These are phyloP conservation scores for Neoboletus magnificus DNA, from an alignment of 768 basidiomycete species.

Conservation along the genomic window DNA sequence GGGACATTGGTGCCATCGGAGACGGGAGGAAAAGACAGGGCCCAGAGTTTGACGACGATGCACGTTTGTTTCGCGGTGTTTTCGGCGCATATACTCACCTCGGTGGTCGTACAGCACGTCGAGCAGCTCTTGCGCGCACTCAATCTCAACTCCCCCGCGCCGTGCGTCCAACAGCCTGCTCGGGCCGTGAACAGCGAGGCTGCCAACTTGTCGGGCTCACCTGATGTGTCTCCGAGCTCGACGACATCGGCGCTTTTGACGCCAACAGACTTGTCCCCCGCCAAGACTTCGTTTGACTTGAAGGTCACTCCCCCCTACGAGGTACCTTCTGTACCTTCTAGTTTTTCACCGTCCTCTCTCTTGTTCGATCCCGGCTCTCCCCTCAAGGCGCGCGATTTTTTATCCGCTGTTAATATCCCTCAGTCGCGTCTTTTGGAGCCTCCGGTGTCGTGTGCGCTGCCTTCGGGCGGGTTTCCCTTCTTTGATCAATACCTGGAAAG, in stretches of 20 bases:
- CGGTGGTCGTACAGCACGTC: slow-evolving; percentile 52
- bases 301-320: slow-evolving; percentile 57
- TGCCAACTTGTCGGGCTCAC: slow-evolving; percentile 43
- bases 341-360: slow-evolving; percentile 37
- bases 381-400: slow-evolving; percentile 29
- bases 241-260: slow-evolving; percentile 69
- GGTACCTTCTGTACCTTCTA: slow-evolving; percentile 24
- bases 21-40: slow-evolving; percentile 69
- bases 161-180: slow-evolving; percentile 42
- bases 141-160: slow-evolving; percentile 74
- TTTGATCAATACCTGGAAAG: slow-evolving; percentile 56
- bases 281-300: slow-evolving; percentile 51
- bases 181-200: slow-evolving; percentile 44
- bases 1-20: slow-evolving; percentile 68
- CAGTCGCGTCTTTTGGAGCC: slow-evolving; percentile 26
- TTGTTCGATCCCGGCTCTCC: slow-evolving; percentile 45
- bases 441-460: slow-evolving; percentile 12
- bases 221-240: slow-evolving; percentile 72
- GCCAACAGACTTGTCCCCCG: slow-evolving; percentile 71
- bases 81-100: slow-evolving; percentile 31
- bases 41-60: slow-evolving; percentile 52
- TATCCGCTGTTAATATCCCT: slow-evolving; percentile 23
- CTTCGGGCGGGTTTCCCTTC: slow-evolving; percentile 36
- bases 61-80: slow-evolving; percentile 24
- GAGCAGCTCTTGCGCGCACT: slow-evolving; percentile 78